phyloP scores from a whole-genome alignment of 1,284 basidiomycete genomes.

The Mycosarcoma mackinlayi region DNA sequence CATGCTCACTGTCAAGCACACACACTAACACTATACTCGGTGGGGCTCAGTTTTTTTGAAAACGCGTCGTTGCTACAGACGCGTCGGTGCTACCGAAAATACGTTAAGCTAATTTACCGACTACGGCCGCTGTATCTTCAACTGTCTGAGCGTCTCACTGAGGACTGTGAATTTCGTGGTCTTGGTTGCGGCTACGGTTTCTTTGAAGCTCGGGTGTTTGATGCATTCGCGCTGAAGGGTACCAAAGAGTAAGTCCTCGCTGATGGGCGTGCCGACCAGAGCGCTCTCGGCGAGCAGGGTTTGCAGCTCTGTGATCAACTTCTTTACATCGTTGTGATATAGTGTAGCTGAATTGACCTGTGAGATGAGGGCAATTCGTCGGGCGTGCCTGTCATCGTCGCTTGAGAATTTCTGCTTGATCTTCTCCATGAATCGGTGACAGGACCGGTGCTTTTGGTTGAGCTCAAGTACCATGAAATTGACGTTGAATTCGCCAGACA shows the following conservation, averaged over 20 bases:
- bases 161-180: too few species aligned
- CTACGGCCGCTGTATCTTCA: too few species aligned
- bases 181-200: too few species aligned
- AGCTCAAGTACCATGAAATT: neutral
- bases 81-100: too few species aligned
- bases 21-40: too few species aligned
- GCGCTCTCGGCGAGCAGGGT: neutral
- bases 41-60: too few species aligned
- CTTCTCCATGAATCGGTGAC: neutral
- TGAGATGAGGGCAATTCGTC: neutral
- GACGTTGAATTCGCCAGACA: neutral
- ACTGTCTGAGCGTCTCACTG: too few species aligned
- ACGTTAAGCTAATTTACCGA: too few species aligned
- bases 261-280: neutral
- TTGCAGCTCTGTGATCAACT: neutral
- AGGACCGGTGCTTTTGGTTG: neutral
- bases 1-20: too few species aligned
- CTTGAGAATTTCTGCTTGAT: neutral
- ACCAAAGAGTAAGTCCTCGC: neutral
- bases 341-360: neutral
- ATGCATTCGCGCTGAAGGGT: neutral
- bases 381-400: neutral
- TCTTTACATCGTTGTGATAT: neutral
- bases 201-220: neutral
- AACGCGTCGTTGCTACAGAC: too few species aligned